Evolutionary conservation across 2,329 filamentous ascomycete genomes (phyloP).

Genomic region (Rhynchosporium graminicola): DNA sequence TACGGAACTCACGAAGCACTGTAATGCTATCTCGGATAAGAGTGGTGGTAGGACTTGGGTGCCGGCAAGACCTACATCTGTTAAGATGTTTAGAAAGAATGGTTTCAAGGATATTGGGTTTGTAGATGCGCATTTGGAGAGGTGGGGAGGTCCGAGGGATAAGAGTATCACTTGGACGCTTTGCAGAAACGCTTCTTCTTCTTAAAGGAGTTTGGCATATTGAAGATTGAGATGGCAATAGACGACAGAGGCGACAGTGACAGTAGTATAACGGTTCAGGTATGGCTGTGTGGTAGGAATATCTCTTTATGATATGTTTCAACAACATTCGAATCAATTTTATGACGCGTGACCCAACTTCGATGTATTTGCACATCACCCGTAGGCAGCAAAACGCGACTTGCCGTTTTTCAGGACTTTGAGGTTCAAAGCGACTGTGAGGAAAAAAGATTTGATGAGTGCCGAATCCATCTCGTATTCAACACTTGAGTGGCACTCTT

Average conservation of each 20-base stretch:
- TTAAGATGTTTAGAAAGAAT: conserved; percentile 25
- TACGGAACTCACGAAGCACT: conserved; percentile 25
- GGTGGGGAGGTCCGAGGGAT: conserved; percentile 16
- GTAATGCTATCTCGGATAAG: conserved; percentile 28
- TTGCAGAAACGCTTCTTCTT: conserved; percentile 7
- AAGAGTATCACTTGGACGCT: conserved; percentile 20
- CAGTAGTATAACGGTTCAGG: too few relatives aligned
- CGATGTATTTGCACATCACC: too few relatives aligned
- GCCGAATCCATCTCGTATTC: too few relatives aligned
- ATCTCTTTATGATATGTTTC: too few relatives aligned
- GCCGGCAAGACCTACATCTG: conserved; percentile 21
- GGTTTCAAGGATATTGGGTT: conserved; percentile 25
- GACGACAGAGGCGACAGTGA: too few relatives aligned
- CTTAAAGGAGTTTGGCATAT: not conserved
- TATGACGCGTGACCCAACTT: too few relatives aligned
- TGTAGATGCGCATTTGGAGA: conserved; percentile 24
- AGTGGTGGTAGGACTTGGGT: conserved; percentile 23
- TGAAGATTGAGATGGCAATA: not conserved
- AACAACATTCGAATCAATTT: too few relatives aligned
- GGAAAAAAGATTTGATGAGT: too few relatives aligned
- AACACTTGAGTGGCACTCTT: not conserved
- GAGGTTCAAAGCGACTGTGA: too few relatives aligned
- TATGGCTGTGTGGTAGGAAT: too few relatives aligned
- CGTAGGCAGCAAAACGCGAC: too few relatives aligned
- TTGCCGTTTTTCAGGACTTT: too few relatives aligned